phyloP scores from a whole-genome alignment of 208 protist genomes.

The Trypanosoma avium region DNA sequence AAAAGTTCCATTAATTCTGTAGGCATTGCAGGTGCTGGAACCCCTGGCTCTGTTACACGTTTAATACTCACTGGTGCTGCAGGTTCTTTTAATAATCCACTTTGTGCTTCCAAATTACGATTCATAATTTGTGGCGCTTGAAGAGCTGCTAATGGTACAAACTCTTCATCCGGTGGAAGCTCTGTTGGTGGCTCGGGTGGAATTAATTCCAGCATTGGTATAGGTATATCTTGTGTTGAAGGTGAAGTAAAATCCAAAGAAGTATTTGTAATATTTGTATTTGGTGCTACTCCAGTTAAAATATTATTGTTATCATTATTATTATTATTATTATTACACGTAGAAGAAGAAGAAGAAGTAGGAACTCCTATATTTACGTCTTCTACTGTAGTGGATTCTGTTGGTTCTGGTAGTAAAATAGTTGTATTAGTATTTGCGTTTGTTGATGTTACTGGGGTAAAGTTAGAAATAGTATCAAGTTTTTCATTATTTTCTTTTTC shows the following conservation, averaged over 20 bases:
- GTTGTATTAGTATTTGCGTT: too few species aligned
- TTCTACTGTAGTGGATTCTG: too few species aligned
- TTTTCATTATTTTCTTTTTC: neutral
- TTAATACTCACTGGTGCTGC: constrained; percentile 47
- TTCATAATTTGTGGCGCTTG: constrained; percentile 50
- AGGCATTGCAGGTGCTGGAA: constrained; percentile 61
- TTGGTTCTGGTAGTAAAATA: too few species aligned
- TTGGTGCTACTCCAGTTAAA: too few species aligned
- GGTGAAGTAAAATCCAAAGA: too few species aligned
- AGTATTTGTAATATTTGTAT: too few species aligned
- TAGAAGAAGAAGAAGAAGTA: too few species aligned
- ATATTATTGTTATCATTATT: neutral
- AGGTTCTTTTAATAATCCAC: constrained; percentile 81
- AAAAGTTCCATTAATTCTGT: constrained; percentile 79
- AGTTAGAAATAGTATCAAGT: too few species aligned
- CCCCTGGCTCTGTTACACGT: constrained; percentile 71
- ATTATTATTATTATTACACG: too few species aligned
- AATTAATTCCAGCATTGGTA: constrained; percentile 22
- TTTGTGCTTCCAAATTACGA: constrained; percentile 54
- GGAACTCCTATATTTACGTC: too few species aligned
- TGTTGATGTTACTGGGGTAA: too few species aligned
- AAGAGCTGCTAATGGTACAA: constrained; percentile 66
- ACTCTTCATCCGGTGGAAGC: constrained; percentile 37
- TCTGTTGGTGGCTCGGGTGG: constrained; percentile 24
- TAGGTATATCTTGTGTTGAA: constrained; percentile 4